Base-by-base conservation (phyloP, 805 yeast genomes). In the Candida xyloterini region DNA sequence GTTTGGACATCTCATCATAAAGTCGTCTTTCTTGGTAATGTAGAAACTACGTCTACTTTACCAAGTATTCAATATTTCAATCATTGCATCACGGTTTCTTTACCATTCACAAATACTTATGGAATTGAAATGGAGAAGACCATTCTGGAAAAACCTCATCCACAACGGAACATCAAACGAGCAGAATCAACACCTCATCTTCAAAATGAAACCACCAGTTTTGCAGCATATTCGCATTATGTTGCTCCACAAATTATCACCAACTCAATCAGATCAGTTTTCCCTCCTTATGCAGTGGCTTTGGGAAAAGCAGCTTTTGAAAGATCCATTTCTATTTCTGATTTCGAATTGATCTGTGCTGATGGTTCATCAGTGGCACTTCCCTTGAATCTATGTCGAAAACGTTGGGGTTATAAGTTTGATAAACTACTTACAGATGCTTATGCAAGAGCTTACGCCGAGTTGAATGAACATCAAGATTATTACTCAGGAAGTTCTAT, bases 1-100 rank as follows among this genome's bases (percentile, higher is more conserved):
- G 78, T 78, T 1, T 84, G 95, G 95, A 73, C 73, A 23, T 81
- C 90, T 1, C 95, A 84, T 58, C 91, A 84, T 53, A 79, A 78
- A 55, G 78, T 81, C 1, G 63, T 81, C 1, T 59, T 82, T 21
- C 51, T 84, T 25, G 93, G 93, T 1, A 71, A 70, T 47, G 52
- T 56, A 23, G 62, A 67, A n/a, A 68, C 76, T 3, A 60, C 71
- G 1, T 56, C 56, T 28, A 68, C 78, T 3, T 63, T 74, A 3
- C 70, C 77, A 36, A 63, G 73, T 38, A 63, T 72, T 11, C 62
- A 78, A 33, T 74, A 60, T 48, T 77, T 75, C 55, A 68, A 74
- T 11, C 52, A 63, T 23, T 63, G 72, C 59, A 59, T 75, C 10
- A 63, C 76, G 5, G 74, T 77, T 3, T 68, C 76, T 27, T 62